These are phyloP conservation scores for Telfairia occidentalis DNA, from an alignment of 331 rosid genomes.

Conservation along the genomic window DNA sequence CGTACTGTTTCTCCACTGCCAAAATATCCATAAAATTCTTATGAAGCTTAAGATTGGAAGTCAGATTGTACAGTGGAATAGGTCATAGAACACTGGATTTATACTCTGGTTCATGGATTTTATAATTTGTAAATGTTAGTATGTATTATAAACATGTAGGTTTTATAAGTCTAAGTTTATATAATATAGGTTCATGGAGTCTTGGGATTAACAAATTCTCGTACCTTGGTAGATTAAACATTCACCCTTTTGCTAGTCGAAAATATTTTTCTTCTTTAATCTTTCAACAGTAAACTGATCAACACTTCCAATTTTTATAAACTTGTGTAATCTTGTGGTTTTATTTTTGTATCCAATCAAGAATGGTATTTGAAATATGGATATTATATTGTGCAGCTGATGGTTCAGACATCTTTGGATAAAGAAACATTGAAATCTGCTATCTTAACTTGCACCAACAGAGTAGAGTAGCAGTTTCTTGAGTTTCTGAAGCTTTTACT, in stretches of 20 bases:
- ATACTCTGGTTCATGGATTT: neutral
- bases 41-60: neutral
- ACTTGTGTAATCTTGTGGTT: neutral
- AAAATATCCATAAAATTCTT: neutral
- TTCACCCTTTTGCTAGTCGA: neutral
- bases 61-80: neutral
- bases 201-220: neutral
- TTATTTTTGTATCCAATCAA: neutral
- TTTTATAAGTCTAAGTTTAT: no score
- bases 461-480: constrained; percentile 40
- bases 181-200: neutral
- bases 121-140: neutral
- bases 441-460: constrained; percentile 57
- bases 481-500: constrained; percentile 1
- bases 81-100: neutral
- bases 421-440: constrained; percentile 71
- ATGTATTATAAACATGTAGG: neutral
- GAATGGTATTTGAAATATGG: neutral
- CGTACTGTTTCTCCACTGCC: neutral
- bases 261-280: neutral
- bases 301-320: neutral
- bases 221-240: neutral
- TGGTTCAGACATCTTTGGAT: constrained; percentile 59
- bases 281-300: neutral
- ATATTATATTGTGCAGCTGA: constrained; percentile 37